Evolutionary conservation across 1,284 basidiomycete genomes (phyloP).

Genomic region (Puccinia triticina): DNA sequence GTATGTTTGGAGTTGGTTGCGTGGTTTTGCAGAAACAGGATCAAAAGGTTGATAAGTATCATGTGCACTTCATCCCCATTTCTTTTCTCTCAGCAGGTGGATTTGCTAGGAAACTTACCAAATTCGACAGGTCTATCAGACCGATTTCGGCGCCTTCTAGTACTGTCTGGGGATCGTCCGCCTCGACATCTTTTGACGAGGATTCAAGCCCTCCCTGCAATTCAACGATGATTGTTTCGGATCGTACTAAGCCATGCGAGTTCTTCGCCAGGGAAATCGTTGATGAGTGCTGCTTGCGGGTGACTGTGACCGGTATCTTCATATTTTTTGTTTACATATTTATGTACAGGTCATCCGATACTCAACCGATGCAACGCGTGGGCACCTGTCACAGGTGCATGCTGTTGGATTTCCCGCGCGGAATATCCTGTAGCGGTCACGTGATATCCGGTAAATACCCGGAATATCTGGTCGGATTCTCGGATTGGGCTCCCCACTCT

Average conservation of each 20-base stretch:
- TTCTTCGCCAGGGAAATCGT: not conserved
- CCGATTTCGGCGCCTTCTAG: slow-evolving; percentile 39
- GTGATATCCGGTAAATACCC: too few species aligned
- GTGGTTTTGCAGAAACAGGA: too few species aligned
- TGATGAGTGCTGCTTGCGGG: not conserved
- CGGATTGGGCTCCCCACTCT: too few species aligned
- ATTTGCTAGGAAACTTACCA: not conserved
- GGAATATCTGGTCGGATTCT: too few species aligned
- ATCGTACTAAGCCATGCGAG: slow-evolving; percentile 4
- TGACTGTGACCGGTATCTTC: slow-evolving; percentile 25
- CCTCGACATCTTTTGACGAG: not conserved
- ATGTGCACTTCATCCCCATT: not conserved
- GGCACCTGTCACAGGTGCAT: too few species aligned
- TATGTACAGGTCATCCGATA: too few species aligned
- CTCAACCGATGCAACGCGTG: too few species aligned
- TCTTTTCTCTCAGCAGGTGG: not conserved
- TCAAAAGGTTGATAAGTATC: not conserved
- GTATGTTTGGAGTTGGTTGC: not conserved
- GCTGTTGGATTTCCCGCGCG: too few species aligned
- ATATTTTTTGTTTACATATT: not conserved
- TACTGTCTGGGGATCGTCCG: not conserved
- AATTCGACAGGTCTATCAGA: slow-evolving; percentile 25
- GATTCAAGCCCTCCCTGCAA: slow-evolving; percentile 49
- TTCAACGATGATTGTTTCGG: slow-evolving; percentile 48
- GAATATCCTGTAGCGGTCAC: too few species aligned